phyloP scores from a whole-genome alignment of 163 green algal species.

The Coccomyxa subellipsoidea region DNA sequence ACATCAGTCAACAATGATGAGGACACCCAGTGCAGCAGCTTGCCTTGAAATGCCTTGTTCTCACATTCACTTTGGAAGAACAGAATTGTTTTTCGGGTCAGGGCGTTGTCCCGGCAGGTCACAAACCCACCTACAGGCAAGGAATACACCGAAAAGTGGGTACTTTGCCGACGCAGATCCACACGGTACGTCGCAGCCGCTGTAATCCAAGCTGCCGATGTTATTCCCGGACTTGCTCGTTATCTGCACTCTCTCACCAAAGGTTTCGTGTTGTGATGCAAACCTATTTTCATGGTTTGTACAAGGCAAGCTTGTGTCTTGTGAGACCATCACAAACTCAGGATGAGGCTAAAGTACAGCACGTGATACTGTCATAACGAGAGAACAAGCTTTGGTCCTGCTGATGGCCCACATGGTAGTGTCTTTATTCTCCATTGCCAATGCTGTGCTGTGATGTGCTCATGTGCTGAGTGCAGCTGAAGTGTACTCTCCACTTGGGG shows the following conservation, averaged over 20 bases:
- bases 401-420: too few species aligned
- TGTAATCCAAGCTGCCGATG: too few species aligned
- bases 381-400: too few species aligned
- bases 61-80: background rate
- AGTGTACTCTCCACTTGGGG: slow-evolving; percentile 50
- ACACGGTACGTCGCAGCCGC: slow-evolving; percentile 37
- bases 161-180: slow-evolving; percentile 69
- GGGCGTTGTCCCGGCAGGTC: background rate
- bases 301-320: too few species aligned
- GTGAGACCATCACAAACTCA: too few species aligned
- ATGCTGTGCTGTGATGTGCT: too few species aligned
- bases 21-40: background rate
- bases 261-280: background rate
- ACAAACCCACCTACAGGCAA: background rate
- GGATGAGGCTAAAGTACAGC: too few species aligned
- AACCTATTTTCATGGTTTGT: background rate
- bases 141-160: slow-evolving; percentile 17
- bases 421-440: too few species aligned
- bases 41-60: background rate
- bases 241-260: background rate
- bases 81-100: background rate
- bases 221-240: slow-evolving; percentile 9
- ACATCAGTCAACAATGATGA: background rate
- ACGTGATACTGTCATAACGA: too few species aligned
- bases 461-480: slow-evolving; percentile 15